phyloP scores from a whole-genome alignment of 202 grass and related monocot genomes.

The Carex arenaria region DNA sequence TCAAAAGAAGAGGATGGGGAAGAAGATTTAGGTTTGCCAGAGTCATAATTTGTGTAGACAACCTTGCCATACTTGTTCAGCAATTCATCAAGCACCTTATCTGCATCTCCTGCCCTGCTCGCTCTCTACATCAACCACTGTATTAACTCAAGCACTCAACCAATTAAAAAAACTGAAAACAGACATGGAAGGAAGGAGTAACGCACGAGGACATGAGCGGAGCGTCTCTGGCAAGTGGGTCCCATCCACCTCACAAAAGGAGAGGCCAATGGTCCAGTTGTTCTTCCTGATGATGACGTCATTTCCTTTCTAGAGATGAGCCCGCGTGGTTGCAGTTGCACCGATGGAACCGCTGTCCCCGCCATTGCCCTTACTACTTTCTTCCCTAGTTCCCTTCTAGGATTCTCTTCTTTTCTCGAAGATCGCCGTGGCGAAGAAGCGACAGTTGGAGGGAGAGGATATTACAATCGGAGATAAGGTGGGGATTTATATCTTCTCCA shows the following conservation, averaged over 20 bases:
- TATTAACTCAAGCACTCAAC: not conserved
- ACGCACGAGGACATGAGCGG: not conserved
- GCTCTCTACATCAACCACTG: constrained; percentile 37
- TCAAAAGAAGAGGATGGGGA: constrained; percentile 36
- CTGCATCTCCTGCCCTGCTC: constrained; percentile 40
- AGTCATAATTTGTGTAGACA: constrained; percentile 47
- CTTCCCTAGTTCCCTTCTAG: not conserved
- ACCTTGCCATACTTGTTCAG: constrained; percentile 85
- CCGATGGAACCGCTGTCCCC: not conserved
- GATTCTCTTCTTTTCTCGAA: not conserved
- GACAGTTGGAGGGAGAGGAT: not conserved
- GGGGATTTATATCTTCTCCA: too few relatives aligned
- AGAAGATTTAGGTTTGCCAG: constrained; percentile 20
- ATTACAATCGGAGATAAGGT: not conserved
- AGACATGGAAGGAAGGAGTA: not conserved
- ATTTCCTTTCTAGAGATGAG: not conserved
- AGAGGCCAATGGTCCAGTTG: not conserved
- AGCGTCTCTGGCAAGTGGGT: not conserved
- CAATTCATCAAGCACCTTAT: constrained; percentile 88
- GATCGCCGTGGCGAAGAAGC: not conserved
- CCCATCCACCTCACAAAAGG: constrained; percentile 14
- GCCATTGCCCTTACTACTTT: not conserved
- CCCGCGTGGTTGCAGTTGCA: not conserved
- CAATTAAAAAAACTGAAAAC: not conserved
- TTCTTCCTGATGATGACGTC: not conserved